A percentile compares a stretch with the other conserved stretches of the same genome.
Conservation (phyloP, 116 monocot genomes). For the Zostera marina region DNA sequence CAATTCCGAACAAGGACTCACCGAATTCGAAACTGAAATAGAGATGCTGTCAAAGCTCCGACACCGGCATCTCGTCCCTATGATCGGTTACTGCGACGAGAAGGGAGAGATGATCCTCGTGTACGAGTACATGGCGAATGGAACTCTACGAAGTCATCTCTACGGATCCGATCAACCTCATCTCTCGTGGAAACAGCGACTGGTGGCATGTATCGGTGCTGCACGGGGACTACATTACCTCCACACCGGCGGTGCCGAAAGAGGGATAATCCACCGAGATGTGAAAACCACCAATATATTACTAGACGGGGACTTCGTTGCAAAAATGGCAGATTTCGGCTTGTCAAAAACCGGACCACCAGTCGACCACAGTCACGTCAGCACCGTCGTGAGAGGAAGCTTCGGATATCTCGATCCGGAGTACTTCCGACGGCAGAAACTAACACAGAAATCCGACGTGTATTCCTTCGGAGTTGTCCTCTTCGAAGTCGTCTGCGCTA, state of each 20-base stretch:
- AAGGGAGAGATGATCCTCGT: conserved; percentile 9
- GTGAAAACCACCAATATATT: conserved; percentile 12
- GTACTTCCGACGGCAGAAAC: conserved; percentile 51
- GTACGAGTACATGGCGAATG: conserved; percentile 11
- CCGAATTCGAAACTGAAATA: conserved; percentile 7
- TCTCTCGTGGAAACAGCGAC: conserved; percentile 8
- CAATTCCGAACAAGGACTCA: conserved; percentile 1
- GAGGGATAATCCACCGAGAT: conserved; percentile 8
- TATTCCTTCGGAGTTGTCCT: conserved; percentile 76
- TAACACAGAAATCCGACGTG: conserved; percentile 65
- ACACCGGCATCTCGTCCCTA: conserved; percentile 9
- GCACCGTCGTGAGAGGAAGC: conserved; percentile 10
- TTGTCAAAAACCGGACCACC: conserved; percentile 4
- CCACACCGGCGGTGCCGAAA: conserved; percentile 4
- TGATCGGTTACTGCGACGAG: conserved; percentile 12
- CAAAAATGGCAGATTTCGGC: conserved; percentile 8
- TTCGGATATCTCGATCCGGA: conserved; percentile 55
- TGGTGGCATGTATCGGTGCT: conserved; percentile 10
- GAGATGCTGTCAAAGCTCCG: conserved; percentile 15
- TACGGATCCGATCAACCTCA: not conserved
- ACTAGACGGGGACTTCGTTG: conserved; percentile 4
- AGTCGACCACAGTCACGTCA: conserved; percentile 8
- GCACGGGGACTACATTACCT: conserved; percentile 11
- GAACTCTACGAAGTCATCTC: conserved; percentile 8
- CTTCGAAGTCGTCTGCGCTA: conserved; percentile 46